Evolutionary conservation across 495 filamentous ascomycete genomes (phyloP).

Genomic region (Astrocystis sublimbata): DNA sequence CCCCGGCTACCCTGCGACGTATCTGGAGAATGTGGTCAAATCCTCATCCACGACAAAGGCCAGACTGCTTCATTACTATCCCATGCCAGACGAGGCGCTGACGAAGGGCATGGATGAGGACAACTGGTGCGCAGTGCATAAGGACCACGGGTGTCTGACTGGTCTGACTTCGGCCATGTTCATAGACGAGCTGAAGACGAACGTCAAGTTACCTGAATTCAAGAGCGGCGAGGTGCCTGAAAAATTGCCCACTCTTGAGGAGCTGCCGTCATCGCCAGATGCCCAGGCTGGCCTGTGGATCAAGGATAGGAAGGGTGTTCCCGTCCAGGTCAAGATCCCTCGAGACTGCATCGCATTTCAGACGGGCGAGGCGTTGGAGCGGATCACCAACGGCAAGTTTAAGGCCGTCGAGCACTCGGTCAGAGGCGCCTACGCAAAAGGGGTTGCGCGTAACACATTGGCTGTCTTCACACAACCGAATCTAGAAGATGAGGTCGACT

Average conservation of each 20-base stretch:
- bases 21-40: constrained; percentile 83
- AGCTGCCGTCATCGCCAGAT: constrained; percentile 74
- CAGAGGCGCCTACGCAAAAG: constrained; percentile 57
- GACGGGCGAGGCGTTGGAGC: constrained; percentile 87
- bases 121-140: constrained; percentile 95
- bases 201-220: constrained; percentile 40
- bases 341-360: constrained; percentile 91
- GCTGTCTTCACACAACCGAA: constrained; percentile 98
- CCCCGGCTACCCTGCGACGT: constrained; percentile 68
- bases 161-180: constrained; percentile 96
- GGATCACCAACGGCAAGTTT: constrained; percentile 86
- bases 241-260: constrained; percentile 57
- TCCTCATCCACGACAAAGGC: constrained; percentile 89
- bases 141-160: constrained; percentile 91
- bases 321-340: constrained; percentile 87
- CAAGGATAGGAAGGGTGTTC: constrained; percentile 72
- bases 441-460: constrained; percentile 85
- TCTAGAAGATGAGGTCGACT: constrained; percentile 80
- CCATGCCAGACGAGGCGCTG: constrained; percentile 43
- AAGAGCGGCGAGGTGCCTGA: constrained; percentile 31
- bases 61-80: constrained; percentile 91
- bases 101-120: constrained; percentile 59
- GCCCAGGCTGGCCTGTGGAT: constrained; percentile 88
- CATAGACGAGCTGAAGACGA: constrained; percentile 70
- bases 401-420: constrained; percentile 97